A percentile compares a stretch with the other conserved stretches of the same genome.
Conservation (phyloP, 2,329 filamentous ascomycete genomes). For the Microcyclospora tardicrescens region DNA sequence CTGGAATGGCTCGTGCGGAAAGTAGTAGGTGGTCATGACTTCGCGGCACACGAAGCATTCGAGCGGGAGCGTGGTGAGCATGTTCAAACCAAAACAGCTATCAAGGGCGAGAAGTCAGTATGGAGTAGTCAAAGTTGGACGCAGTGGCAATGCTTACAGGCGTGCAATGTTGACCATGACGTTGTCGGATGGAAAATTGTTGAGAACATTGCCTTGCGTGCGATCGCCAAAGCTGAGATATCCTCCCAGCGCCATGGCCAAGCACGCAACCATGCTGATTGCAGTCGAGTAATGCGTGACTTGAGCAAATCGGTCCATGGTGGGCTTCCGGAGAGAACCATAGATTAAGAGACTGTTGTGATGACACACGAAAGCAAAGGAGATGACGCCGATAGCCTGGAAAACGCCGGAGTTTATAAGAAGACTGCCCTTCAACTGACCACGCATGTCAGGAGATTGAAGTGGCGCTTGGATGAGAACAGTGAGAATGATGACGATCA, state of each 20-base stretch:
- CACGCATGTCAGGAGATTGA: constrained; percentile 58
- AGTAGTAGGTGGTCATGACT: constrained; percentile 83
- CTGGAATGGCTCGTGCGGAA: constrained; percentile 60
- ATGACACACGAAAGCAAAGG: constrained; percentile 74
- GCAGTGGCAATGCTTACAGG: constrained; percentile 37
- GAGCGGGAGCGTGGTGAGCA: constrained; percentile 91
- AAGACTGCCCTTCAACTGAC: constrained; percentile 55
- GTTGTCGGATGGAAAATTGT: constrained; percentile 90
- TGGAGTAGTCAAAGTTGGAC: not conserved
- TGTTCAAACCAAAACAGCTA: constrained; percentile 88
- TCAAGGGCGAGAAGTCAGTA: not conserved
- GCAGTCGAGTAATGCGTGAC: constrained; percentile 91
- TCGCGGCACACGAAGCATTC: constrained; percentile 97
- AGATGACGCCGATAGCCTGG: constrained; percentile 94
- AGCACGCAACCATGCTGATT: constrained; percentile 82
- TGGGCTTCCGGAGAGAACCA: constrained; percentile 84
- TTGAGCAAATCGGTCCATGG: constrained; percentile 81
- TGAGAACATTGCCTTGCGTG: constrained; percentile 89
- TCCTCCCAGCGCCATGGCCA: constrained; percentile 74
- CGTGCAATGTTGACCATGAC: constrained; percentile 88
- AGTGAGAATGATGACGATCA: constrained; percentile 78
- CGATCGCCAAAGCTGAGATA: constrained; percentile 88
- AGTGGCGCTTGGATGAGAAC: constrained; percentile 72
- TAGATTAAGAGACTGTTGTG: constrained; percentile 98
- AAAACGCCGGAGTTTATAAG: constrained; percentile 83